Base-by-base conservation (phyloP, 495 filamentous ascomycete genomes). In the Neurospora cerealis region DNA sequence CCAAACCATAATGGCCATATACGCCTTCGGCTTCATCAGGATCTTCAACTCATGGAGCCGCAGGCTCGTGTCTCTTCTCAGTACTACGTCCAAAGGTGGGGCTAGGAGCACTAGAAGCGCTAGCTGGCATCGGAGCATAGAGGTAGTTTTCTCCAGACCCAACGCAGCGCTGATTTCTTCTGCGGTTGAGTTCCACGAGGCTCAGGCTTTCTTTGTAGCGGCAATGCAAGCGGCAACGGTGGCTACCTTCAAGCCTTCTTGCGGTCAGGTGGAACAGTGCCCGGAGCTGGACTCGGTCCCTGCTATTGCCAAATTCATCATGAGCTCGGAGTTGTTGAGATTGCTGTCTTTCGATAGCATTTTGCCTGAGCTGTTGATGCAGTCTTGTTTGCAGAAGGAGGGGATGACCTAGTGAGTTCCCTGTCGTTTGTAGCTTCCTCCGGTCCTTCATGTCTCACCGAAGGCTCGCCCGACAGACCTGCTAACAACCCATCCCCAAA, bases 111-210 rank as follows among this genome's bases (percentile, higher is more conserved):
- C 37, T 3, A 38, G 37, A 10, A 38, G 9, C 37, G 37, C 37
- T 10, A 38, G 37, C 37, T 38, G 37, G 9, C 37, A 11, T 11
- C 37, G 37, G 10, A 38, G 10, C 37, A 10, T 38, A n/a, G n/a
- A n/a, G n/a, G n/a, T n/a, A 9, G 10, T 38, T 38, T 38, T 42
- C 13, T 72, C 10, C 34, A 72, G 5, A 13, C 9, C 41, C 36
- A n/a, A 72, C 19, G 71, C n/a, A 2, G 71, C 71, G 7, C 34
- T 72, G 1, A 60, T 42, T 3, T 72, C 71, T 3, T 21, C 54
- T 21, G 32, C 71, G 6, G 46, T 69, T 6, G 71, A 72, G 28
- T 72, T 72, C 3, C 71, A 72, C 36, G 54, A 72, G 40, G 71
- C 71, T 0, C 71, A 72, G 19, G 15, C 46, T 4, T 72, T 72